Evolutionary conservation across 192 early-diverging fungal species (phyloP), one percentile per base, ranked within the genome.

Genomic region (Entophlyctis luteolus): DNA sequence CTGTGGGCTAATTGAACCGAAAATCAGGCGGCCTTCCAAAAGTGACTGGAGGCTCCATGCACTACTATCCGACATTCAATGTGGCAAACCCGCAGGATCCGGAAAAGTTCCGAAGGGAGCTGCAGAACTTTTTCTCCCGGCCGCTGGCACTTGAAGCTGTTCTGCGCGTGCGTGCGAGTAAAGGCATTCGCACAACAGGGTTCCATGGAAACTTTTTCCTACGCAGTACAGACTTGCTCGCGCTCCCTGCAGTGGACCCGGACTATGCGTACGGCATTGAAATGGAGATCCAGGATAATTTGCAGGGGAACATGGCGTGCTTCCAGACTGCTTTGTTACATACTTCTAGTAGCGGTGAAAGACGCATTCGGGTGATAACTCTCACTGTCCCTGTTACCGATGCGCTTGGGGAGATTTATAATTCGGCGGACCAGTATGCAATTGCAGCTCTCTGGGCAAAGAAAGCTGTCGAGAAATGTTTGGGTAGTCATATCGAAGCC

Each of bases 171-270:
- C 87, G 96, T 55, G 91, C 94, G 1, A 92, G 91, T 2, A 91
- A 89, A 71, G 94, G 94, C 0, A 76, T 98, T 39, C 78, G 87
- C 36, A 92, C 96, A 88, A 86, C 87, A 23, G 80, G 90, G 18
- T 97, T 91, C 78, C 93, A 98, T 52, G 96, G 96, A 14, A 95
- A 96, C 87, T 97, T 97, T 73, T 98, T 98, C 78, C 82, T 98
- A 39, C 91, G 94, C 6, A 92, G 92, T 42, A 89, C 93, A 25
- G 96, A 98, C 69, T 74, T 98, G 23, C 75, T 97, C 27, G 85
- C 92, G 12, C 73, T 98, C 55, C 96, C 96, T 45, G 95, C 90
- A 60, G 96, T 95, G 5, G 89, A 85, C 72, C 93, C 94, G 36
- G 92, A 95, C 79, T 92, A 94, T 68, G 81, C 83, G 12, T 98